phyloP scores from a whole-genome alignment of 148 eudicot genomes.

The Drosera capensis region DNA sequence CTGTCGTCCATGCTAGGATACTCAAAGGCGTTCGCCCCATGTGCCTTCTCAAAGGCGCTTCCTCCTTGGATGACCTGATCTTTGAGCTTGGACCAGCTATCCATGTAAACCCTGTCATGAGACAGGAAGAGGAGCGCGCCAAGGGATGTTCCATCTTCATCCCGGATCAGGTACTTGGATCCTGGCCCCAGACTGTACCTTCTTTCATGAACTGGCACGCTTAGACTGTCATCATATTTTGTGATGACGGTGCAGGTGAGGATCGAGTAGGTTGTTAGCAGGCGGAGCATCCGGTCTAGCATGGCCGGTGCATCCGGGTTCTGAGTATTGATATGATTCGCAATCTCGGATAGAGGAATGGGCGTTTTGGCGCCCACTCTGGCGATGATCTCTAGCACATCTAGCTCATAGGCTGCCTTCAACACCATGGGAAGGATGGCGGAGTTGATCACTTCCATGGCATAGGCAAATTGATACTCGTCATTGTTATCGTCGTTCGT shows the following conservation, averaged over 20 bases:
- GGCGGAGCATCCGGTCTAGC: slow-evolving; percentile 12
- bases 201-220: no score
- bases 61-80: neutral
- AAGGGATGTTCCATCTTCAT: slow-evolving; percentile 2
- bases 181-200: no score
- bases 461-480: no score
- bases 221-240: no score
- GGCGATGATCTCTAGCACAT: slow-evolving; percentile 9
- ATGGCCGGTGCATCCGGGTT: slow-evolving; percentile 7
- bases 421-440: no score
- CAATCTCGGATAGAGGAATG: slow-evolving; percentile 6
- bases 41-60: neutral
- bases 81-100: no score
- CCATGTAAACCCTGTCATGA: no score
- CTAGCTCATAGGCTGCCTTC: slow-evolving; percentile 7
- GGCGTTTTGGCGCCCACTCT: slow-evolving; percentile 1
- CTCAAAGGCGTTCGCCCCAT: neutral
- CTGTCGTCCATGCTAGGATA: neutral
- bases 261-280: slow-evolving; percentile 7
- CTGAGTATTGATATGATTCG: neutral
- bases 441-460: no score
- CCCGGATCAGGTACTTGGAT: no score
- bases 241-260: no score
- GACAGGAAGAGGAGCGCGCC: no score
- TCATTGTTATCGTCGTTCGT: no score